Percentiles rank a stretch among this genome's conserved stretches.
Conservation (phyloP, 2,329 filamentous ascomycete genomes). For the Ceratocystis papillata region DNA sequence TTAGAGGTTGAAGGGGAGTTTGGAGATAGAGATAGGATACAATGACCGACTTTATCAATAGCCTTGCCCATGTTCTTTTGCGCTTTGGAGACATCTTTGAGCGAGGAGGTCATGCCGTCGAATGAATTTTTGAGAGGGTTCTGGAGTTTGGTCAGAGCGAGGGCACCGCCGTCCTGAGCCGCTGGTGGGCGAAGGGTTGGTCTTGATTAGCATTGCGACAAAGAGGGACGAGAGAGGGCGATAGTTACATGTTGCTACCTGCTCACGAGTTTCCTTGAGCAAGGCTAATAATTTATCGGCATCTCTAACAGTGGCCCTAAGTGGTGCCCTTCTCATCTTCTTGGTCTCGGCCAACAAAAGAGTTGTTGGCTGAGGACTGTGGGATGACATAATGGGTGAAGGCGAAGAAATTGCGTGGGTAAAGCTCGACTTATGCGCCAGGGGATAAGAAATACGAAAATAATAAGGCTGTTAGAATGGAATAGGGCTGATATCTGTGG, state of each 20-base stretch:
- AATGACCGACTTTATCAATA: conserved; percentile 57
- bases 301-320: conserved; percentile 61
- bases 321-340: conserved; percentile 56
- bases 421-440: background rate
- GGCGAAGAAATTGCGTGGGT: background rate
- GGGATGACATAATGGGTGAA: conserved; percentile 10
- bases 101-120: conserved; percentile 65
- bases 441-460: no score
- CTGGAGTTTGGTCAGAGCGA: conserved; percentile 73
- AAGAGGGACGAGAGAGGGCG: background rate
- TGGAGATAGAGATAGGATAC: background rate
- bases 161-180: conserved; percentile 59
- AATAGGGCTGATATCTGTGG: background rate
- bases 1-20: background rate
- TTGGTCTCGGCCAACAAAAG: conserved; percentile 62
- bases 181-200: conserved; percentile 27
- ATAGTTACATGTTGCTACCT: conserved; percentile 56
- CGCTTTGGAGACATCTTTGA: conserved; percentile 73
- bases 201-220: conserved; percentile 23
- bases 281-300: conserved; percentile 74
- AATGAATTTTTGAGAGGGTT: conserved; percentile 73
- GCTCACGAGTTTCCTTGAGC: conserved; percentile 60
- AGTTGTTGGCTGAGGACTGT: conserved; percentile 37
- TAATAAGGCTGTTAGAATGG: no score
- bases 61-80: conserved; percentile 77